These are phyloP conservation scores for Sequoiadendron giganteum DNA, from an alignment of 75 land plant genomes.

Conservation along the genomic window DNA sequence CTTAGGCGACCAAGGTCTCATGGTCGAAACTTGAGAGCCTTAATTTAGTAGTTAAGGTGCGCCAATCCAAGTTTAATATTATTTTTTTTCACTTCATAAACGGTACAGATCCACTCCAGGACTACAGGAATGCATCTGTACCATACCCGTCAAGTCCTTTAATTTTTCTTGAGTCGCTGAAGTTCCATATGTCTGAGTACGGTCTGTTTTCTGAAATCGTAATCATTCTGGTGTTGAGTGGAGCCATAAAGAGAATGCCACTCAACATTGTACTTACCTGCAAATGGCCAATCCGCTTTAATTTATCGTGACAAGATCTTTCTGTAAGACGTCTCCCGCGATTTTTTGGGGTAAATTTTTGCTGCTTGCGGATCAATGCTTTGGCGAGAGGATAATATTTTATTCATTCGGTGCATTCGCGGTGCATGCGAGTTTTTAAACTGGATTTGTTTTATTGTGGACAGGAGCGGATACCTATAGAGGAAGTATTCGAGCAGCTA, in stretches of 20 bases:
- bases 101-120: no score
- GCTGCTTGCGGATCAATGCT: not conserved
- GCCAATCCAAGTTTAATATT: not conserved
- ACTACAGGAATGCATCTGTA: no score
- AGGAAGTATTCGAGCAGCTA: conserved; percentile 91
- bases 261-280: not conserved
- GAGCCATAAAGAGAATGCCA: not conserved
- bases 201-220: not conserved
- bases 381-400: no score
- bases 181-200: not conserved
- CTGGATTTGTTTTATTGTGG: not conserved
- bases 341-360: not conserved
- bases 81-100: not conserved
- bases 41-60: no score
- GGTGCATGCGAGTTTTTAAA: no score
- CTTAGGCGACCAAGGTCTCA: no score
- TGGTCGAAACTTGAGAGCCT: no score
- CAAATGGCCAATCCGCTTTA: not conserved
- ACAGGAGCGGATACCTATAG: conserved; percentile 82
- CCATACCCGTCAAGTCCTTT: not conserved
- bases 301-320: not conserved
- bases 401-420: no score
- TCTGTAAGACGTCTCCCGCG: not conserved
- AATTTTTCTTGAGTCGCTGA: not conserved
- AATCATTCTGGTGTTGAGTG: not conserved